Evolutionary conservation across 805 yeast genomes (phyloP).

Genomic region (Scheffersomyces stipitis): DNA sequence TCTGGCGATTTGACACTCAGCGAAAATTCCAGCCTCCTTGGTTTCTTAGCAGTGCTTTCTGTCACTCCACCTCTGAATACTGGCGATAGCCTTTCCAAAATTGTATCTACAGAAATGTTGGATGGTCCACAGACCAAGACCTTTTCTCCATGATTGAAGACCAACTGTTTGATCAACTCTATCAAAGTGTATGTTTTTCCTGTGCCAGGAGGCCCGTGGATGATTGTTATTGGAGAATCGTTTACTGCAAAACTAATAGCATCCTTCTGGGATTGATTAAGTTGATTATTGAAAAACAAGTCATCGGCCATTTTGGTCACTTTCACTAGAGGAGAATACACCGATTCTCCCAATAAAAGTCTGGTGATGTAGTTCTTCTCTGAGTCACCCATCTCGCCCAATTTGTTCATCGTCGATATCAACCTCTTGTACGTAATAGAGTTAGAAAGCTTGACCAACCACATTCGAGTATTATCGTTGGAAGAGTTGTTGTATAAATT

Average conservation of each 20-base stretch:
- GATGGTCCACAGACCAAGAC: conserved; percentile 93
- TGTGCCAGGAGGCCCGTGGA: conserved; percentile 84
- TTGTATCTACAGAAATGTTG: conserved; percentile 88
- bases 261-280: conserved; percentile 68
- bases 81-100: conserved; percentile 67
- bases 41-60: not conserved
- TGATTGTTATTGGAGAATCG: conserved; percentile 53
- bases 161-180: conserved; percentile 75
- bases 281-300: conserved; percentile 39
- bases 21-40: too few relatives aligned
- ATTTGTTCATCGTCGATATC: conserved; percentile 71
- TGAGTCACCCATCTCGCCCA: conserved; percentile 47
- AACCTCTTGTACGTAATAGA: conserved; percentile 74
- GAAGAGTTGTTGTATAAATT: conserved; percentile 43
- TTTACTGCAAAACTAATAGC: conserved; percentile 70
- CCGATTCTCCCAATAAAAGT: conserved; percentile 45
- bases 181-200: conserved; percentile 83
- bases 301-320: conserved; percentile 7
- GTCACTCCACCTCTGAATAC: conserved; percentile 16
- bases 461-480: conserved; percentile 45
- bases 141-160: conserved; percentile 43
- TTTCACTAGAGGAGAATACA: conserved; percentile 18
- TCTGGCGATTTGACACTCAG: conserved; percentile 16
- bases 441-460: conserved; percentile 69
- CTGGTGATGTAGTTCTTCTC: conserved; percentile 36